Percentiles rank a stretch among this genome's conserved stretches.
phyloP scores from a whole-genome alignment of 2,329 filamentous ascomycete species.

The Rhynchosporium secalis region DNA sequence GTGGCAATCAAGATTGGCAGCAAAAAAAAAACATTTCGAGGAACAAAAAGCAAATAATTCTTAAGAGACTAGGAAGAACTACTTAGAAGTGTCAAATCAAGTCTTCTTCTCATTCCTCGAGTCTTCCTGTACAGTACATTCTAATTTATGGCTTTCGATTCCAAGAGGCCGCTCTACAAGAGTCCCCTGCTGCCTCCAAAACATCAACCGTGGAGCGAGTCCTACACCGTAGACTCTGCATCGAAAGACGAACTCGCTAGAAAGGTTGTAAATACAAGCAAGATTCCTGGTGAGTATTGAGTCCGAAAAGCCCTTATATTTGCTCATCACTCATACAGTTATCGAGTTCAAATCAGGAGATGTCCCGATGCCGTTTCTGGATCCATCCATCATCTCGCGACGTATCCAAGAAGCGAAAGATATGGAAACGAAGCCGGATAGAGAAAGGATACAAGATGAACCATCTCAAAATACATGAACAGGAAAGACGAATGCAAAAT shows the following conservation, averaged over 20 bases:
- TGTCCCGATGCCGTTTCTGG: conserved; percentile 35
- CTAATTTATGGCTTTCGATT: conserved; percentile 1
- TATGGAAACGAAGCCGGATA: conserved; percentile 26
- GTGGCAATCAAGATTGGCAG: too few relatives aligned
- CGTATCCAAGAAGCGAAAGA: conserved; percentile 26
- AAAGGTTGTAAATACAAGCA: conserved; percentile 11
- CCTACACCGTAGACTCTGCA: conserved; percentile 27
- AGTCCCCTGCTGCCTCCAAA: conserved; percentile 26
- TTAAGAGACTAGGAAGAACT: too few relatives aligned
- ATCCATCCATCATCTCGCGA: conserved; percentile 31
- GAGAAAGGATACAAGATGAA: neutral
- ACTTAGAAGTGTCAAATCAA: too few relatives aligned
- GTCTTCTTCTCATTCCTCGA: too few relatives aligned
- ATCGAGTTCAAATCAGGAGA: conserved; percentile 30
- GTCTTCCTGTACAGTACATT: neutral
- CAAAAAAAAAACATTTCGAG: too few relatives aligned
- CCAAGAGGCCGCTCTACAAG: conserved; percentile 25
- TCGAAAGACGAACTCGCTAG: conserved; percentile 27
- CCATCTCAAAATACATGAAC: neutral
- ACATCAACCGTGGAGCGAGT: conserved; percentile 17
- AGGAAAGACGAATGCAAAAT: neutral
- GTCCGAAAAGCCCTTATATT: neutral
- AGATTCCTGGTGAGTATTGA: conserved; percentile 16
- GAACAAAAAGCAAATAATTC: too few relatives aligned
- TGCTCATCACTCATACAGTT: conserved; percentile 20